These are phyloP conservation scores for Hypocrella siamensis DNA, from an alignment of 2,329 filamentous ascomycete species.

Conservation along the genomic window DNA sequence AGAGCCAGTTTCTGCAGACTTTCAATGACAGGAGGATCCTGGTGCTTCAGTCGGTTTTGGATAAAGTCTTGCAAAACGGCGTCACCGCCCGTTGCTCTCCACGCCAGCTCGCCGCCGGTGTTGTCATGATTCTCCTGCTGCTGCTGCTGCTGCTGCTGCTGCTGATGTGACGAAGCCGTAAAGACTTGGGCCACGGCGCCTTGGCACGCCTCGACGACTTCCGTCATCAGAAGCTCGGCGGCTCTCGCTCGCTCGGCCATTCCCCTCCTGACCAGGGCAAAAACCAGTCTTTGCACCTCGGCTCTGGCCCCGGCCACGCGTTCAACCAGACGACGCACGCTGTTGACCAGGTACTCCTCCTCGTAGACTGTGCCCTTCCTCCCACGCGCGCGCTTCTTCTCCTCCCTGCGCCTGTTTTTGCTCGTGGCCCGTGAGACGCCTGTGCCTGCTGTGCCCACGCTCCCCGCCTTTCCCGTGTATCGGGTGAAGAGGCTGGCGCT, in stretches of 20 bases:
- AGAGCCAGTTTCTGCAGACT: conserved; percentile 33
- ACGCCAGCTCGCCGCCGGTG: conserved; percentile 7
- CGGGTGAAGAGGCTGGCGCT: conserved; percentile 81
- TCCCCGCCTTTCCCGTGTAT: conserved; percentile 60
- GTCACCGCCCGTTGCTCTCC: conserved; percentile 29
- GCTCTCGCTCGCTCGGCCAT: conserved; percentile 82
- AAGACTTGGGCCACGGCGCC: conserved; percentile 59
- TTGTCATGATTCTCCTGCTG: conserved; percentile 7
- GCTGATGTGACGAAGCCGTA: conserved; percentile 10
- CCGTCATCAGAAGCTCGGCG: conserved; percentile 56
- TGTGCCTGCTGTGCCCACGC: conserved; percentile 53
- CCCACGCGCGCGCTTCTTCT: conserved; percentile 84
- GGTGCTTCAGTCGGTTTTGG: conserved; percentile 26
- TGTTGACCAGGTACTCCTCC: conserved; percentile 90
- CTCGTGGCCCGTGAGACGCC: conserved; percentile 63
- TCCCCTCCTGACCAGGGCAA: conserved; percentile 58
- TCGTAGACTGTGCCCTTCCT: conserved; percentile 97
- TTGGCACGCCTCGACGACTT: conserved; percentile 57
- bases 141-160: conserved; percentile 6
- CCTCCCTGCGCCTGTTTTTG: conserved; percentile 79
- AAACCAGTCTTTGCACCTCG: conserved; percentile 61
- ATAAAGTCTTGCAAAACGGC: conserved; percentile 36
- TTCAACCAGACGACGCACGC: conserved; percentile 68
- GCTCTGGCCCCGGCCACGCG: conserved; percentile 56
- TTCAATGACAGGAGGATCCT: conserved; percentile 32